Base-by-base conservation (phyloP, 371 early-diverging fungal genomes). In the Capillidium rhysosporum region DNA sequence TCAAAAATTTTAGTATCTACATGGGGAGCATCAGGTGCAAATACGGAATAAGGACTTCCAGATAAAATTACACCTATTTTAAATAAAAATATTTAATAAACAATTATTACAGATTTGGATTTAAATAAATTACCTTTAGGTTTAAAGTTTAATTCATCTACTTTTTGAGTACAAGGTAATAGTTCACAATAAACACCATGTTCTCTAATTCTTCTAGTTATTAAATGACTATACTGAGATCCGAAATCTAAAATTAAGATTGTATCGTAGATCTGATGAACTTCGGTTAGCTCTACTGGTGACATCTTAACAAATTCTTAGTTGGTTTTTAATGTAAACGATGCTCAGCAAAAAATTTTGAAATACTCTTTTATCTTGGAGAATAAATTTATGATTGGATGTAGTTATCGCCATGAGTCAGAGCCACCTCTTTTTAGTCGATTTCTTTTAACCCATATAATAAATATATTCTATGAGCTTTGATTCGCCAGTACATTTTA, bases 241-340 rank as follows among this genome's bases (percentile, higher is more conserved):
- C 97, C 97, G 77, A 94, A 94, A 75, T 96, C 97, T 63, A 96
- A 76, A 65, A 96, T 94, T 57, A 96, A 82, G 71, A 96, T 82
- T 54, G 94, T 92, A 66, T 96, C 94, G 65, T 86, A 91, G 57
- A 85, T 67, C 62, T 75, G 68, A 63, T 79, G 75, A 56, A 82
- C 79, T 51, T 51, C 51, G 18, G 51, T 51, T 43, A 34, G 12
- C 34, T 34, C 34, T 4, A 34, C 12, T 3, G 48, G 9, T 16
- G 48, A 47, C 48, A 47, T 47, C 5, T 47, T 47, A 16, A 39
- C 10, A 16, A 10, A 10, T 34, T 34, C 34, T 34, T 4, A 12
- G 34, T 34, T 34, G 34, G 34, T 34, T 34, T 34, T 12, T 12
- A 34, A 39, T 39, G 8, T 16, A 39, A 16, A 10, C 16, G 39